These are phyloP conservation scores for Linderniella brevidens DNA, from an alignment of 257 asterid species.

Conservation along the genomic window DNA sequence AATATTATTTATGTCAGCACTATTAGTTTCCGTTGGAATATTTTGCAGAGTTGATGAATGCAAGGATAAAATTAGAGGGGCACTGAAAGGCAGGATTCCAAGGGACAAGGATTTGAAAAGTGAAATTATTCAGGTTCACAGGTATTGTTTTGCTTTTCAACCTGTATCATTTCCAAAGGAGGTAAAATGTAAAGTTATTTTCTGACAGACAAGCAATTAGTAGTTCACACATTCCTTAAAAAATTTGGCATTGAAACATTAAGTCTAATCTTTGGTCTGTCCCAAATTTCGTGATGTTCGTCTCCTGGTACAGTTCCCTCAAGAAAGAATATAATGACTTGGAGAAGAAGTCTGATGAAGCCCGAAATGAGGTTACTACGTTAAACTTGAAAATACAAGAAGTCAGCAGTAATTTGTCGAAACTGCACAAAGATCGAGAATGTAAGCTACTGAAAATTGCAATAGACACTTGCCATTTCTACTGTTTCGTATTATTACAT, in stretches of 20 bases:
- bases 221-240: too few relatives aligned
- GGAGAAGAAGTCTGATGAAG: slow-evolving; percentile 58
- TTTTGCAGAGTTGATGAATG: slow-evolving; percentile 61
- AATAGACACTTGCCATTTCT: too few relatives aligned
- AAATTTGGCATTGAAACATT: too few relatives aligned
- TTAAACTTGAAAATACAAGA: slow-evolving; percentile 63
- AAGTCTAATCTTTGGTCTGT: too few relatives aligned
- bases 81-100: slow-evolving; percentile 91
- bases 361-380: slow-evolving; percentile 69
- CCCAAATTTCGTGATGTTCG: neutral
- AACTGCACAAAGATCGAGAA: slow-evolving; percentile 57
- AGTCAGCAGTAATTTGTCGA: slow-evolving; percentile 54
- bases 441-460: slow-evolving; percentile 31
- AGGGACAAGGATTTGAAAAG: slow-evolving; percentile 76
- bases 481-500: too few relatives aligned
- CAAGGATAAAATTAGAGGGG: slow-evolving; percentile 65
- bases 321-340: slow-evolving; percentile 62
- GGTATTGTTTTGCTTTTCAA: slow-evolving; percentile 26
- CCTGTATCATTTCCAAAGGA: neutral
- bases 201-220: too few relatives aligned
- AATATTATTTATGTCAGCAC: neutral
- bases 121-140: slow-evolving; percentile 67
- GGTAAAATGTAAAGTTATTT: neutral
- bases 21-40: neutral
- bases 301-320: slow-evolving; percentile 41